These are phyloP conservation scores for Dillenia suffruticosa DNA, from an alignment of 164 flowering plant species.

Conservation along the genomic window DNA sequence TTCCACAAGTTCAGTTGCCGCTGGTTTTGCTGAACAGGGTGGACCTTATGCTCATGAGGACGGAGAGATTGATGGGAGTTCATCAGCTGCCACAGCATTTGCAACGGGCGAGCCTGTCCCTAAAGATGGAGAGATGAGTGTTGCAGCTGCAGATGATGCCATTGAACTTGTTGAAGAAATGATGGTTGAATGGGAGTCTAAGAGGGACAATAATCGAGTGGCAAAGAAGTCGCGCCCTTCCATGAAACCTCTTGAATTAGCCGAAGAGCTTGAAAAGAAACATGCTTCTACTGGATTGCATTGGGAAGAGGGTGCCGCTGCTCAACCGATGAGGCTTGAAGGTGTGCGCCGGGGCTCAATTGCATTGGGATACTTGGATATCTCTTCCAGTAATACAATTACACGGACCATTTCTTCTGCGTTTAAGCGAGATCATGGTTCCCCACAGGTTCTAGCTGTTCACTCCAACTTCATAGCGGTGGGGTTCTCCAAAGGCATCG, in stretches of 20 bases:
- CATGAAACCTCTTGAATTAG: conserved; percentile 72
- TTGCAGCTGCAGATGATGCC: conserved; percentile 35
- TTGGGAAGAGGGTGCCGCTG: conserved; percentile 93
- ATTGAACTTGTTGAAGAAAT: conserved; percentile 51
- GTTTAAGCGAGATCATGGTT: conserved; percentile 80
- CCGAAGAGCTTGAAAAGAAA: conserved; percentile 87
- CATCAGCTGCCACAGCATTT: too few species aligned
- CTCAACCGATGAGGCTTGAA: conserved; percentile 98
- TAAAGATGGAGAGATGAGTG: conserved; percentile 22
- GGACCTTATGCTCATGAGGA: conserved; percentile 4
- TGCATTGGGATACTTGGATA: conserved; percentile 83
- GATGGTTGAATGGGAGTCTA: conserved; percentile 39
- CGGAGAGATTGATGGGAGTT: conserved; percentile 15
- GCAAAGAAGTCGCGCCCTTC: conserved; percentile 34
- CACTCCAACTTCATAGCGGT: conserved; percentile 79
- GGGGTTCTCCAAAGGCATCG: conserved; percentile 79
- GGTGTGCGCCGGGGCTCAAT: conserved; percentile 82
- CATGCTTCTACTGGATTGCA: conserved; percentile 85
- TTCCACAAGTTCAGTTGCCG: conserved; percentile 1
- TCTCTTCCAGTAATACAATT: conserved; percentile 51
- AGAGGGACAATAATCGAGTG: conserved; percentile 29
- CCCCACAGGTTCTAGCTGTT: conserved; percentile 80
- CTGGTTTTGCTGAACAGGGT: conserved; percentile 3
- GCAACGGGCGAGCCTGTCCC: neutral
- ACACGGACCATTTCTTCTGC: conserved; percentile 62